Evolutionary conservation across 2,329 filamentous ascomycete species (phyloP).

Genomic region (Epicoccum sorghinum): DNA sequence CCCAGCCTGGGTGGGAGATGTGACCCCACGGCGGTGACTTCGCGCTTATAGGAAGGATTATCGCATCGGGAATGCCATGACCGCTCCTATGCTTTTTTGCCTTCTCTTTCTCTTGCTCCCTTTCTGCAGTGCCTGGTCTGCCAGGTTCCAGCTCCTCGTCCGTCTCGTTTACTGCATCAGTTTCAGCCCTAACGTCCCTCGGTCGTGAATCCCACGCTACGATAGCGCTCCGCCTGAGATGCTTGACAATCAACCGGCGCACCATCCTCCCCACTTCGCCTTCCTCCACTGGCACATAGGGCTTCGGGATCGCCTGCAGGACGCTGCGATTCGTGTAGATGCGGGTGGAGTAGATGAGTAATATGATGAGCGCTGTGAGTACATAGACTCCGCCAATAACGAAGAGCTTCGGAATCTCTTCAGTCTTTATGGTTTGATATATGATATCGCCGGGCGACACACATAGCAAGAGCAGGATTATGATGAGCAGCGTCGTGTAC

Average conservation of each 20-base stretch:
- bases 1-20: slow-evolving; percentile 90
- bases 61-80: slow-evolving; percentile 32
- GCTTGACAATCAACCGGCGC: slow-evolving; percentile 73
- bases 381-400: slow-evolving; percentile 79
- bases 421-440: slow-evolving; percentile 71
- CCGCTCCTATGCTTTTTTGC: slow-evolving; percentile 32
- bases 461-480: slow-evolving; percentile 75
- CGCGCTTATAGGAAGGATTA: slow-evolving; percentile 49
- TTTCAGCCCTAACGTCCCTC: slow-evolving; percentile 60
- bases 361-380: slow-evolving; percentile 70
- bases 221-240: slow-evolving; percentile 76
- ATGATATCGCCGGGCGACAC: slow-evolving; percentile 81
- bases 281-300: slow-evolving; percentile 84
- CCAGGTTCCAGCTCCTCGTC: slow-evolving; percentile 22
- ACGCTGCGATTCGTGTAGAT: slow-evolving; percentile 84
- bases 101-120: slow-evolving; percentile 40
- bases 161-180: slow-evolving; percentile 31
- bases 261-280: slow-evolving; percentile 80
- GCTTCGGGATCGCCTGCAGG: slow-evolving; percentile 82
- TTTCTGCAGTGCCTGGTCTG: slow-evolving; percentile 30
- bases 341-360: slow-evolving; percentile 80
- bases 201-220: slow-evolving; percentile 81
- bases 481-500: slow-evolving; percentile 76
- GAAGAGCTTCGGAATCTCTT: slow-evolving; percentile 79
- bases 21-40: slow-evolving; percentile 73